Evolutionary conservation across 2,329 filamentous ascomycete species (phyloP), one percentile per base, ranked within the genome.

Genomic region (Fusarium mexicanum): DNA sequence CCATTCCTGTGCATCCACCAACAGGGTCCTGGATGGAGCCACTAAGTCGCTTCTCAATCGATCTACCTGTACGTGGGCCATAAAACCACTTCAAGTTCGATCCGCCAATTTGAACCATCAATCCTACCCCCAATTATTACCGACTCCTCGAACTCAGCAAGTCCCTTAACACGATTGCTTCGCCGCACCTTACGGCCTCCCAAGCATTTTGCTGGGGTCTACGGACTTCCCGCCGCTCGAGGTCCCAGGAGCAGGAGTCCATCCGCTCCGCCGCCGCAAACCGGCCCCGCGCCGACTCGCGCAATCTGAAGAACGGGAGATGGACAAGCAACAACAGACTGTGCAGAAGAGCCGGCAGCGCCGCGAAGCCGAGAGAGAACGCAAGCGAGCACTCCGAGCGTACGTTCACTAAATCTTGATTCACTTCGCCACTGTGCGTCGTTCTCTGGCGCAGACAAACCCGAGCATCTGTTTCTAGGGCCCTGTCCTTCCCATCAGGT

Each of bases 341-440:
- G 74, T 78, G 67, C 77, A 78, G 65, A 78, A 78, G 72, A 75
- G 72, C 62, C 77, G 73, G 76, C 76, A 78, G 69, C 77, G 77
- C 67, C 77, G 76, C 54, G 76, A 79, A 51, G 77, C 76, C 58
- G 77, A 79, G 61, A 73, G 77, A 78, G 77, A 79, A 72, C 77
- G 77, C 67, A 79, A 79, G 57, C 71, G 77, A 76, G 77, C 77
- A 48, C 71, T 79, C 46, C 73, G 77, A 78, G 77, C 77, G 73
- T 78, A 73, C 65, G 77, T 77, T 33, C 35, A 48, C 26, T 31
- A 26, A 44, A 38, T 46, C 37, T 50, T 51, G 41, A 60, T 60
- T 40, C 11, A 17, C 40, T 40, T 26, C 40, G 51, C 61, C 31
- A 53, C 61, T 61, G 38, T 51, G 57, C 35, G 59, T 47, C 53